These are phyloP conservation scores for Yueomyces sp. DNA, from an alignment of 805 yeast genomes.

Conservation along the genomic window DNA sequence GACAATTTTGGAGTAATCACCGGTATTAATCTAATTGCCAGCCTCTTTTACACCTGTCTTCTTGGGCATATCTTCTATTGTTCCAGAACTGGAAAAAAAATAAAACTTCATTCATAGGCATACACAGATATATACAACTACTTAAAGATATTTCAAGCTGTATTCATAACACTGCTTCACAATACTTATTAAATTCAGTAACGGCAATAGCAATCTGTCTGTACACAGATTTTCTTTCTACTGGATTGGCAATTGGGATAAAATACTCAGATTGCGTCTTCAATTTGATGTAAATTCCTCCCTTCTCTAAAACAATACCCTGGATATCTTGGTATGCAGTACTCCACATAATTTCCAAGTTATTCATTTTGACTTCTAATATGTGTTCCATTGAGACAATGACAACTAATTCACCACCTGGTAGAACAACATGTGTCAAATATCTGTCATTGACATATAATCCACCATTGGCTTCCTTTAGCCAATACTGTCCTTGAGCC, in stretches of 20 bases:
- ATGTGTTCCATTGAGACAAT: conserved; percentile 64
- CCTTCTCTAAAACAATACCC: conserved; percentile 59
- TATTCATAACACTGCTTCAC: conserved; percentile 33
- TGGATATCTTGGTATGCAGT: conserved; percentile 50
- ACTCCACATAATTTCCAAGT: conserved; percentile 57
- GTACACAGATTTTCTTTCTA: conserved; percentile 54
- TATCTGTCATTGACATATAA: conserved; percentile 57
- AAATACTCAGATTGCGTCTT: conserved; percentile 54
- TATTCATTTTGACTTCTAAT: conserved; percentile 49
- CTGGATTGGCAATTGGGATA: conserved; percentile 62
- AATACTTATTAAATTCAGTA: conserved; percentile 57
- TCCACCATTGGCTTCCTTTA: conserved; percentile 76
- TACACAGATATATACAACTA: neutral
- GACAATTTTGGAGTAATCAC: too few species aligned
- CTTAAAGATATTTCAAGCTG: neutral
- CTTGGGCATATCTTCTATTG: neutral
- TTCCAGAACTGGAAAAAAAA: neutral
- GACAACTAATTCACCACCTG: conserved; percentile 69
- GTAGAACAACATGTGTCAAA: conserved; percentile 71
- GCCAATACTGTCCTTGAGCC: conserved; percentile 90
- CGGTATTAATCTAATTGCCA: too few species aligned
- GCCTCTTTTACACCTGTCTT: neutral
- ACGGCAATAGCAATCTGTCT: conserved; percentile 70
- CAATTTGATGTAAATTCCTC: conserved; percentile 62
- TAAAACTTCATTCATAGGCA: neutral